Conservation (phyloP, 257 asterid species). For the Solanum etuberosum region DNA sequence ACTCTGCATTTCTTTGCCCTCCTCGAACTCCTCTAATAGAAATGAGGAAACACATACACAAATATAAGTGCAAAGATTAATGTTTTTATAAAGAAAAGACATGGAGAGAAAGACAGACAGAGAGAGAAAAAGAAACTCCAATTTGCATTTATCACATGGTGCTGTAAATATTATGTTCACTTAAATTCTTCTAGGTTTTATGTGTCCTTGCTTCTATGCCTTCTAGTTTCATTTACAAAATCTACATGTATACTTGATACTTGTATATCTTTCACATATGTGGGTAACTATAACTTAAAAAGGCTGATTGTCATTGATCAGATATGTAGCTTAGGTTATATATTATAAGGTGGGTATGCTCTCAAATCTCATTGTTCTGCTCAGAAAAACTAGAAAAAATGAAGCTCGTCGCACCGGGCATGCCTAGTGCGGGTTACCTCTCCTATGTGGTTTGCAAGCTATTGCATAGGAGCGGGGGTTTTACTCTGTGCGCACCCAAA, state of each 20-base stretch:
- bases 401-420: background rate
- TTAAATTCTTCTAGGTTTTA: background rate
- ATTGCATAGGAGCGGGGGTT: background rate
- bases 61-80: background rate
- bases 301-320: background rate
- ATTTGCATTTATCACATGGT: background rate
- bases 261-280: background rate
- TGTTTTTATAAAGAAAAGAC: background rate
- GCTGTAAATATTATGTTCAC: background rate
- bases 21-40: background rate
- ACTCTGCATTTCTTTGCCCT: background rate
- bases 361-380: background rate
- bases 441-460: background rate
- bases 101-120: background rate
- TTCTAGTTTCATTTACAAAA: background rate
- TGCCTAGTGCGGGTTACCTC: background rate
- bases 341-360: background rate
- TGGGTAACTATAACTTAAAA: background rate
- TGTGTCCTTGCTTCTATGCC: background rate
- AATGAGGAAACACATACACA: background rate
- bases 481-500: background rate
- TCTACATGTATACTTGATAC: background rate
- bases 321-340: background rate
- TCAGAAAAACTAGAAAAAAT: background rate
- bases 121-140: background rate